These are phyloP conservation scores for Simmondsia chinensis DNA, from an alignment of 148 eudicot species.

Conservation along the genomic window DNA sequence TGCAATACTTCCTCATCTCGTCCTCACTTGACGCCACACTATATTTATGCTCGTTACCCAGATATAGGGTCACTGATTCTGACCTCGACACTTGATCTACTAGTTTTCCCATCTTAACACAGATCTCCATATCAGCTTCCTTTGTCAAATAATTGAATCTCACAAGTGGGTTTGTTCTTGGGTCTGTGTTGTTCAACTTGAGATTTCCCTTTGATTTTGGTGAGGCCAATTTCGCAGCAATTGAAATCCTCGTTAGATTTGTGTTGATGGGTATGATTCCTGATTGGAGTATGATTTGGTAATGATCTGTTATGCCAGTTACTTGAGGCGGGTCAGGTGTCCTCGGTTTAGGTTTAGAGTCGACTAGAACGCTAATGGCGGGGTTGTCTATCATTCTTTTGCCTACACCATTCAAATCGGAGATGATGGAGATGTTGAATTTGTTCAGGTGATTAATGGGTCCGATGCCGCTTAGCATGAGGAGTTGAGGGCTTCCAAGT, in stretches of 20 bases:
- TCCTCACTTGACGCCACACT: constrained; percentile 11
- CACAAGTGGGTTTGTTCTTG: constrained; percentile 28
- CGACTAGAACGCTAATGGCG: constrained; percentile 22
- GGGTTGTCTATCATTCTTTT: constrained; percentile 32
- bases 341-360: constrained; percentile 17
- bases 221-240: constrained; percentile 31
- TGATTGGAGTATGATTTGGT: constrained; percentile 26
- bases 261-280: constrained; percentile 19
- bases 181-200: constrained; percentile 21
- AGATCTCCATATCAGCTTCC: constrained; percentile 23
- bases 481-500: constrained; percentile 36
- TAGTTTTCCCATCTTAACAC: constrained; percentile 15
- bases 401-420: constrained; percentile 17
- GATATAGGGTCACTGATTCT: constrained; percentile 11
- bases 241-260: constrained; percentile 16
- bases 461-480: constrained; percentile 41
- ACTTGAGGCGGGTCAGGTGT: constrained; percentile 40
- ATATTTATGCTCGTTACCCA: constrained; percentile 10
- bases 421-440: constrained; percentile 17
- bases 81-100: constrained; percentile 20
- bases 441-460: constrained; percentile 18
- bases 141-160: constrained; percentile 24
- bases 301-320: constrained; percentile 26
- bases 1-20: constrained; percentile 26
- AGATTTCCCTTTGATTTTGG: constrained; percentile 33